Base-by-base conservation (phyloP, 495 filamentous ascomycete genomes). In the Podospora appendiculata region DNA sequence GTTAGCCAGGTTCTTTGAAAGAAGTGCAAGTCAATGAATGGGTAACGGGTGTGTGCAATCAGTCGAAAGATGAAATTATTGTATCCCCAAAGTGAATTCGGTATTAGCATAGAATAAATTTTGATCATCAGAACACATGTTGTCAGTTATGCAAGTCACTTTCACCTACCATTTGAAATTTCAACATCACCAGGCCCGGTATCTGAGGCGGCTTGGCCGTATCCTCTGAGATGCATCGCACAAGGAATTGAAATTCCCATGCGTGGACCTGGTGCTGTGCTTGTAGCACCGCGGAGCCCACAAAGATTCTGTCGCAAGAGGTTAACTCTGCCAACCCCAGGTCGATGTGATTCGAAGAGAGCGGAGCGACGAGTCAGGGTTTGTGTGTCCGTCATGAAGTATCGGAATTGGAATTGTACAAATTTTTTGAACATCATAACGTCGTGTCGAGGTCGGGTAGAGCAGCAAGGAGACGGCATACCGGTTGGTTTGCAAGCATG, bases 61-160 rank as follows among this genome's bases (percentile, higher is more conserved):
- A 95, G 89, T 75, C 79, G 89, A 93, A 91, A 93, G 89, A 92
- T 93, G 89, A 94, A 94, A 94, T 74, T 81, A 79, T 77, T 75
- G 69, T 76, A 81, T 87, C 83, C 83, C 90, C 83, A 77, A 79
- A 72, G 63, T 66, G 73, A 64, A 54, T 86, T 95, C 87, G 83
- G 89, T 71, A 76, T 90, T 91, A 91, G 88, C 88, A 91, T 90
- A 87, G 86, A 90, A 87, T 76, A 79, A 77, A 77, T 68, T 73
- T 75, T 53, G 41, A 53, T 59, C 66, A 66, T 68, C 68, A 57
- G 34, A 58, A 56, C 51, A 17, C 45, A 14, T 55, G 32, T 39
- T 41, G 47, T 50, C 13, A 33, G 51, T 13, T 39, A 56, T 38
- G 48, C 32, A 56, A 42, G 45, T 60, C 69, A 59, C 42, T 54